These are phyloP conservation scores for Turritis glabra DNA, from an alignment of 345 rosid species.

Conservation along the genomic window DNA sequence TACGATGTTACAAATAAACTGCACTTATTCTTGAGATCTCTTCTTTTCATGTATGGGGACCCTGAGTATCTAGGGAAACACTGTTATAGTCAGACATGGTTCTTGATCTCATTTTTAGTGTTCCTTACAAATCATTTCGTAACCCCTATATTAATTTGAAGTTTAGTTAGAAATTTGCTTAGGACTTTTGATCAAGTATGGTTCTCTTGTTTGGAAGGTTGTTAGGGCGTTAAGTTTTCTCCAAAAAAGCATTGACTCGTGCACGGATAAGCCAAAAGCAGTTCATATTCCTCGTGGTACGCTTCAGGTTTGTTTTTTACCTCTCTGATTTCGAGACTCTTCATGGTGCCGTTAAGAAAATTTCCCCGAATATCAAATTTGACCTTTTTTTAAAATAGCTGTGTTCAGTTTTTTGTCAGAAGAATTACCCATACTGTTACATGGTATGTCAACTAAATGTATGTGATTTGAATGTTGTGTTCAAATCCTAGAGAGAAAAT, in stretches of 20 bases:
- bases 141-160: not conserved
- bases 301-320: slow-evolving; percentile 78
- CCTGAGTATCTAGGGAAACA: slow-evolving; percentile 15
- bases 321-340: slow-evolving; percentile 14
- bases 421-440: not conserved
- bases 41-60: slow-evolving; percentile 17
- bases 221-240: slow-evolving; percentile 77
- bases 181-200: slow-evolving; percentile 1
- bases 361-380: not conserved
- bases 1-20: not conserved
- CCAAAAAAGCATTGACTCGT: slow-evolving; percentile 56
- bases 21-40: slow-evolving; percentile 5
- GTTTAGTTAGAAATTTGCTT: not conserved
- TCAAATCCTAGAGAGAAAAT: slow-evolving; percentile 15
- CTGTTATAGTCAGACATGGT: slow-evolving; percentile 16
- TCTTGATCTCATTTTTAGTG: slow-evolving; percentile 5
- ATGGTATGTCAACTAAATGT: not conserved
- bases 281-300: slow-evolving; percentile 91
- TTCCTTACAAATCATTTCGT: not conserved
- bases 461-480: not conserved
- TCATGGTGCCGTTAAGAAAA: not conserved
- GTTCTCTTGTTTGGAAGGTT: slow-evolving; percentile 56
- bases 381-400: not conserved
- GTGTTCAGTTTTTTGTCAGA: not conserved
- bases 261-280: slow-evolving; percentile 59